Conservation (phyloP, 2,329 filamentous ascomycete species). For the Trichoderma atrobrunneum region DNA sequence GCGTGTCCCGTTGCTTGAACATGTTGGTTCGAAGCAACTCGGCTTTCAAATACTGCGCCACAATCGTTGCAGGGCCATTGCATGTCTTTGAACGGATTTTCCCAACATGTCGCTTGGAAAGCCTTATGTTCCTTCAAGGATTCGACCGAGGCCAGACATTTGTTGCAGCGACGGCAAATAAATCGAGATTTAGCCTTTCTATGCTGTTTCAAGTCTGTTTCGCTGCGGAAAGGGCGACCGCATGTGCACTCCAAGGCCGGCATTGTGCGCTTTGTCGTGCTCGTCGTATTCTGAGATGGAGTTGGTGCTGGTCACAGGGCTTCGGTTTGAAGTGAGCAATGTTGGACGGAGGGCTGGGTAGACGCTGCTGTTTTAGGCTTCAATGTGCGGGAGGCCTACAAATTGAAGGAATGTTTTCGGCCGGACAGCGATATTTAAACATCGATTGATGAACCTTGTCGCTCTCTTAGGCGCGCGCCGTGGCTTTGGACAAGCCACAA, state of each 20-base stretch:
- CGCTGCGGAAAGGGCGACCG: not conserved
- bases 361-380: not conserved
- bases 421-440: not conserved
- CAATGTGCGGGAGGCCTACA: slow-evolving; percentile 1
- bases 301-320: not conserved
- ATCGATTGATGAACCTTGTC: not conserved
- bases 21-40: not conserved
- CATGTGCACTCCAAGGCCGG: not conserved
- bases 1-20: not conserved
- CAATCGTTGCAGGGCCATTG: not conserved
- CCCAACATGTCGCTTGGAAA: not conserved
- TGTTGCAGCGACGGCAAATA: slow-evolving; percentile 3
- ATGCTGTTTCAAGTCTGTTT: not conserved
- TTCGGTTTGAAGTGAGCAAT: not conserved
- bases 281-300: not conserved
- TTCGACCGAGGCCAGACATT: not conserved
- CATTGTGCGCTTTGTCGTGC: not conserved
- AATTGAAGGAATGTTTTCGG: not conserved
- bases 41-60: not conserved
- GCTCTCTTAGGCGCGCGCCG: not conserved
- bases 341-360: not conserved
- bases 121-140: not conserved
- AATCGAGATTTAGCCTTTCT: not conserved
- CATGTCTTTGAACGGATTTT: not conserved
- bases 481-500: not conserved